A percentile compares a stretch with the other conserved stretches of the same genome.
Evolutionary conservation across 306 rosid genomes (phyloP).

Genomic region (Quillaja saponaria): DNA sequence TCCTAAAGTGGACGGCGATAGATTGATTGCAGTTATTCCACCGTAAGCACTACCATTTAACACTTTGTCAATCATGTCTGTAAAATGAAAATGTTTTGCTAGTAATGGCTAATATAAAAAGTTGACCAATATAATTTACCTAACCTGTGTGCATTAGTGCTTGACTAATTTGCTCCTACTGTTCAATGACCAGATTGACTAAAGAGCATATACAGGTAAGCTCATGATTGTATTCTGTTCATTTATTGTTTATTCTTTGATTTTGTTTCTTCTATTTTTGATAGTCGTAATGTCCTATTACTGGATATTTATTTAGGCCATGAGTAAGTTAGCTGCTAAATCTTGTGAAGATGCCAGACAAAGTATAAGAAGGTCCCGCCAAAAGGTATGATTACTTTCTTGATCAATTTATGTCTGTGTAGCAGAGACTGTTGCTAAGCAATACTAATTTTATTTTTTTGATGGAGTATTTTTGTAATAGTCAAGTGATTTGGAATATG

Average conservation of each 20-base stretch:
- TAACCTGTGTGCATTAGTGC: background rate
- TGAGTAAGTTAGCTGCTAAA: conserved; percentile 75
- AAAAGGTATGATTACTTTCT: conserved; percentile 58
- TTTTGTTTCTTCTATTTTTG: background rate
- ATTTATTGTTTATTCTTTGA: conserved; percentile 9
- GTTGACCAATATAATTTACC: background rate
- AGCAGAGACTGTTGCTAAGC: background rate
- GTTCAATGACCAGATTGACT: conserved; percentile 69
- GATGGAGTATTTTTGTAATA: background rate
- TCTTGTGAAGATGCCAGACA: conserved; percentile 82
- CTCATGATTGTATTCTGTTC: conserved; percentile 10
- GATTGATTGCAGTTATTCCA: conserved; percentile 90
- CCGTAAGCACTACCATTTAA: conserved; percentile 58
- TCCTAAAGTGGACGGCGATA: conserved; percentile 81
- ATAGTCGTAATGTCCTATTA: conserved; percentile 13
- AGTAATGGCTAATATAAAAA: conserved; percentile 23
- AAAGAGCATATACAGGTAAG: conserved; percentile 89
- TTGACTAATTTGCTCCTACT: conserved; percentile 32
- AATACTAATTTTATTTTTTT: background rate
- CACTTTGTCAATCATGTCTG: conserved; percentile 16
- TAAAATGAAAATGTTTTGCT: conserved; percentile 25
- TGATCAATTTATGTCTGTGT: background rate
- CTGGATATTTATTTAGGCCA: conserved; percentile 54
- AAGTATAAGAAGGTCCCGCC: conserved; percentile 88
- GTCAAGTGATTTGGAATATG: no score